Evolutionary conservation across 345 rosid genomes (phyloP).

Genomic region (Boechera retrofracta): DNA sequence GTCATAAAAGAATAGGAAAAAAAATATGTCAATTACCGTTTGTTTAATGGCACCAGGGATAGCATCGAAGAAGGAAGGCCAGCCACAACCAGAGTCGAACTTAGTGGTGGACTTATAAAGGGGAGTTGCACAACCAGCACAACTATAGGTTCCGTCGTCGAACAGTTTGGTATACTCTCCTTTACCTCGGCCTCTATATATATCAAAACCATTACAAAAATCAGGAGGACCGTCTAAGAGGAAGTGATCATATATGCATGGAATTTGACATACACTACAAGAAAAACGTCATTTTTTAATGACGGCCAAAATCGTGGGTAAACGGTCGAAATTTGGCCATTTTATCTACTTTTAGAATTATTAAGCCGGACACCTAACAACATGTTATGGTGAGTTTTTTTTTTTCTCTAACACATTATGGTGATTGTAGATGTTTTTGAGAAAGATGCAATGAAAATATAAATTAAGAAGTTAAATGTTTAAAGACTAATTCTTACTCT

Average conservation of each 20-base stretch:
- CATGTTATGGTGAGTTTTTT: too few relatives aligned
- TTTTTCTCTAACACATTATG: not conserved
- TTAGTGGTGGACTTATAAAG: constrained; percentile 78
- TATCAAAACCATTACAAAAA: not conserved
- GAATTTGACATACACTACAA: not conserved
- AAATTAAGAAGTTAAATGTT: not conserved
- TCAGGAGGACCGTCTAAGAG: not conserved
- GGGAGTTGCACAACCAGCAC: constrained; percentile 84
- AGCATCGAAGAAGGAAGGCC: constrained; percentile 90
- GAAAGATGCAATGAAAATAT: not conserved
- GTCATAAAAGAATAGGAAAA: not conserved
- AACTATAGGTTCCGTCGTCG: constrained; percentile 69
- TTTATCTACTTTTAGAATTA: not conserved
- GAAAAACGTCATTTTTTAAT: too few relatives aligned
- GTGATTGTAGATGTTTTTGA: not conserved
- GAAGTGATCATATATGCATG: not conserved
- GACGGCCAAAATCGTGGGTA: too few relatives aligned
- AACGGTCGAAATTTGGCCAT: too few relatives aligned
- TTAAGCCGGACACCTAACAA: not conserved
- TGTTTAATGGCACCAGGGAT: constrained; percentile 78
- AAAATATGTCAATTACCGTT: constrained; percentile 40
- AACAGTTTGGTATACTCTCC: constrained; percentile 70
- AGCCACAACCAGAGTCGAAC: constrained; percentile 79
- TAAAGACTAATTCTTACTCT: constrained; percentile 52
- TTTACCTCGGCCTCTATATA: constrained; percentile 64